A percentile compares a stretch with the other conserved stretches of the same genome.
phyloP scores from a whole-genome alignment of 257 asterid genomes.

The Solanum lignicaule region DNA sequence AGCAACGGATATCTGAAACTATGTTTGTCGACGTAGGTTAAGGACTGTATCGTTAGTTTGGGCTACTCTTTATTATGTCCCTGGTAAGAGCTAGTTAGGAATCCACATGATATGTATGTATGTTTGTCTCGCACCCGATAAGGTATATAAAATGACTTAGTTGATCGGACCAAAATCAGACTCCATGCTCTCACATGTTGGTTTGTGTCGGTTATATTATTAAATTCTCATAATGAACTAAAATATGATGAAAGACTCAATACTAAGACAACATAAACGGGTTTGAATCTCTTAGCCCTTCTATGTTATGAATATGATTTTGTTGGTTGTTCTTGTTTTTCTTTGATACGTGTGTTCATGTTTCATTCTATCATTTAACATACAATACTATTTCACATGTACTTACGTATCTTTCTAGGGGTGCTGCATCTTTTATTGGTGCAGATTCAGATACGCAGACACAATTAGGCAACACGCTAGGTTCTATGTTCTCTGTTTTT shows the following conservation, averaged over 20 bases:
- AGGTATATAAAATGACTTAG: neutral
- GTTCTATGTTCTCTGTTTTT: neutral
- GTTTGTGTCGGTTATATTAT: too few relatives aligned
- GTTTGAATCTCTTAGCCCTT: neutral
- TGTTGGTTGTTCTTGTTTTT: neutral
- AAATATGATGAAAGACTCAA: neutral
- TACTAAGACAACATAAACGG: neutral
- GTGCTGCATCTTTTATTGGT: neutral
- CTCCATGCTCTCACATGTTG: neutral
- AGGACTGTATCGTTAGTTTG: neutral
- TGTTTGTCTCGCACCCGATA: too few relatives aligned
- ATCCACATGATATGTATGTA: too few relatives aligned
- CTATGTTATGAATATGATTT: neutral
- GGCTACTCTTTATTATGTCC: neutral
- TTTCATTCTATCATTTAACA: neutral
- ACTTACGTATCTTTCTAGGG: neutral
- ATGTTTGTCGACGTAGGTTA: neutral
- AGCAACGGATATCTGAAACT: too few relatives aligned
- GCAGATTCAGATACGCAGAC: neutral
- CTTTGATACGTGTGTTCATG: neutral
- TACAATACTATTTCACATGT: neutral
- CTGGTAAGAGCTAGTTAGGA: neutral
- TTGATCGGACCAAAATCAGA: neutral
- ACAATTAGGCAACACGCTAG: neutral
- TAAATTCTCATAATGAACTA: too few relatives aligned